Base-by-base conservation (phyloP, 768 basidiomycete species). In the Phylloporus sp. region DNA sequence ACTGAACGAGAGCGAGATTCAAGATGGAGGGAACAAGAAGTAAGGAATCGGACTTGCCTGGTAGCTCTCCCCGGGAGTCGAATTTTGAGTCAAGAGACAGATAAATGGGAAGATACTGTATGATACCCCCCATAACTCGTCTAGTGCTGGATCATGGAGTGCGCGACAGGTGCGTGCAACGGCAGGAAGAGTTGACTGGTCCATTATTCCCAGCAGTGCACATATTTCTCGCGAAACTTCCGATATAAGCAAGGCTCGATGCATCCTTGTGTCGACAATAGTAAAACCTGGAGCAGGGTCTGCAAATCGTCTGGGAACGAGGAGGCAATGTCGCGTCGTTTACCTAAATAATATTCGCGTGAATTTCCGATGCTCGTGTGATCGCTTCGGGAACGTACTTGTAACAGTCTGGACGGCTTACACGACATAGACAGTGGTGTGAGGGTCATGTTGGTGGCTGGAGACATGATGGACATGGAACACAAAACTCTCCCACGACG, bases 111-210 rank as follows among this genome's bases (percentile, higher is more conserved):
- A 39, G 0, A 66, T 42, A 9, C 45, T 63, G 43, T 52, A 67
- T 38, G 66, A 22, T 26, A 59, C 47, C 29, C 46, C 48, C 66
- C 64, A 66, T 2, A 68, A 20, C 32, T 60, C 59, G 38, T 66
- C 63, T 4, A 66, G 47, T 34, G 66, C 64, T 28, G 55, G 56
- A 32, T 63, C 56, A 6, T 47, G 47, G 43, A 66, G 50, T 4
- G 56, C 53, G 29, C 35, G 59, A 45, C 64, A 66, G n/a, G 66
- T 61, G 4, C 59, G 56, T 4, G 64, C 64, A 0, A 68, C 31
- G 2, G 55, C 47, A 12, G 66, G 38, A 28, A 66, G 64, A 11
- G 57, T 60, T 6, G 53, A 22, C 3, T 51, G 38, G 28, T 55
- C 57, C 39, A 50, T 15, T 5, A 41, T 26, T 7, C 13, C 40